A percentile compares a stretch with the other conserved stretches of the same genome.
These are phyloP conservation scores for Colletotrichum sidae DNA, from an alignment of 2,329 filamentous ascomycete species.

Conservation along the genomic window DNA sequence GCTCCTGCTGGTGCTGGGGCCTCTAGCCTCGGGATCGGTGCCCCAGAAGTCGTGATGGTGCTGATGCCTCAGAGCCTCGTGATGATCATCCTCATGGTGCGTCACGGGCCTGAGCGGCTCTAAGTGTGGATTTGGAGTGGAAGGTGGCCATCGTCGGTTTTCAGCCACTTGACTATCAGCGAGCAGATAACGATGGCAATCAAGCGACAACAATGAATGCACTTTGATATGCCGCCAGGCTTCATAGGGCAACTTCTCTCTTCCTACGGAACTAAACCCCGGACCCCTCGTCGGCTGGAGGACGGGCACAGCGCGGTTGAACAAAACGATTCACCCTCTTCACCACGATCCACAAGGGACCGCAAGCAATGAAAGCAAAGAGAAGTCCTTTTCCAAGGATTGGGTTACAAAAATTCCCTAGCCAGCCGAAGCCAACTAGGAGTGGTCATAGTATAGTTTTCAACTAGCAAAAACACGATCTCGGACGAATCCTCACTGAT, in stretches of 20 bases:
- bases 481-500: constrained; percentile 91
- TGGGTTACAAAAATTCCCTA: constrained; percentile 82
- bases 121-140: no score
- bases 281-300: no score
- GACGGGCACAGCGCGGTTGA: no score
- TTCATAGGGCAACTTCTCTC: no score
- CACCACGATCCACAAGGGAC: constrained; percentile 54
- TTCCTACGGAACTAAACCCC: no score
- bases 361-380: constrained; percentile 62
- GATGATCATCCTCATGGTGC: no score
- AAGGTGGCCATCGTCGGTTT: no score
- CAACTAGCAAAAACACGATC: constrained; percentile 91
- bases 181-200: no score
- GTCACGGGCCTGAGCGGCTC: no score
- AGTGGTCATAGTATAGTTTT: constrained; percentile 87
- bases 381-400: constrained; percentile 41
- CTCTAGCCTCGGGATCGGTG: neutral
- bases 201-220: no score
- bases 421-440: constrained; percentile 74
- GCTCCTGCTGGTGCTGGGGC: constrained; percentile 13
- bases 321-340: constrained; percentile 58
- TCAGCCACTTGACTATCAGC: no score
- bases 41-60: neutral
- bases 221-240: no score
- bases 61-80: neutral